Evolutionary conservation across 78 protist species (phyloP).

Genomic region (Dictyostelium discoideum): DNA sequence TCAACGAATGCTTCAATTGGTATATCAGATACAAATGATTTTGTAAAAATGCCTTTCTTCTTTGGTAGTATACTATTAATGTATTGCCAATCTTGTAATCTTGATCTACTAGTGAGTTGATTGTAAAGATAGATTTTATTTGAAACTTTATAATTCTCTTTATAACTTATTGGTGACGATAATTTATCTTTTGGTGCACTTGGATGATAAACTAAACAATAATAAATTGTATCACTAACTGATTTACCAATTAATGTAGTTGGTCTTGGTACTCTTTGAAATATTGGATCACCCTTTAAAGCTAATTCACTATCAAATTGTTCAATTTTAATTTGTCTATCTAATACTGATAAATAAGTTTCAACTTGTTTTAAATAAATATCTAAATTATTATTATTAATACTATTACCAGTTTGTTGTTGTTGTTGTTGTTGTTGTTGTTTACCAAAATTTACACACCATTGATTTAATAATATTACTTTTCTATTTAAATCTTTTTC

Average conservation of each 20-base stretch:
- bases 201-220: conserved; percentile 27
- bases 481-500: conserved; percentile 8
- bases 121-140: neutral
- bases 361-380: neutral
- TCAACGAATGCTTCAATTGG: conserved; percentile 12
- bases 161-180: neutral
- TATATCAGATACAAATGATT: neutral
- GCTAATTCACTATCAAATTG: neutral
- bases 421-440: neutral
- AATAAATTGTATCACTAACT: neutral
- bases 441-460: neutral
- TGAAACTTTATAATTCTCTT: neutral
- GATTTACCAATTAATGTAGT: neutral
- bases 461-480: neutral
- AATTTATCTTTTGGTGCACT: conserved; percentile 29
- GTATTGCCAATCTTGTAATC: neutral
- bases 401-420: neutral
- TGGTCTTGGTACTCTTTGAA: neutral
- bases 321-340: conserved; percentile 36
- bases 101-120: neutral
- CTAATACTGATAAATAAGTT: neutral
- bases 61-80: neutral
- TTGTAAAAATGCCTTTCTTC: conserved; percentile 2
- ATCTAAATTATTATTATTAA: neutral
- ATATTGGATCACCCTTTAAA: neutral